phyloP scores from a whole-genome alignment of 2,329 filamentous ascomycete genomes.

The Pleomassaria siparia region DNA sequence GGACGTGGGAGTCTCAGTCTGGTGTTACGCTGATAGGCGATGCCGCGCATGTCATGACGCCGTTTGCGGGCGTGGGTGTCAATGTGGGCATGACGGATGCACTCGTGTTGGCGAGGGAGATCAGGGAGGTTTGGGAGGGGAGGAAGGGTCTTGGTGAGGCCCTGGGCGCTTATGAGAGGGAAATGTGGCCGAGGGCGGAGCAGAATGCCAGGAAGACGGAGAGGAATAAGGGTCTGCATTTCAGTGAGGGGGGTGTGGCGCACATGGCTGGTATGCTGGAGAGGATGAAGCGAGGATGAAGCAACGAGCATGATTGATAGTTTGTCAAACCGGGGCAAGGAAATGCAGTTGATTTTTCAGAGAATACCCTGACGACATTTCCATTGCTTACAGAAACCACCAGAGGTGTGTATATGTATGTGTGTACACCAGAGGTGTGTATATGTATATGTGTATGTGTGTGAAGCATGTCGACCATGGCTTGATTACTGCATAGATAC shows the following conservation, averaged over 20 bases:
- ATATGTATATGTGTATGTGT: no score
- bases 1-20: constrained; percentile 52
- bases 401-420: no score
- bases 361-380: no score
- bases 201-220: constrained; percentile 21
- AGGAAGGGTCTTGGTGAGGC: constrained; percentile 24
- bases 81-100: constrained; percentile 61
- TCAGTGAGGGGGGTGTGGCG: constrained; percentile 18
- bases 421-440: no score
- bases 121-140: constrained; percentile 17
- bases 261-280: constrained; percentile 26
- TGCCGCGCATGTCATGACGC: constrained; percentile 62
- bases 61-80: constrained; percentile 61
- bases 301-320: no score
- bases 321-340: no score
- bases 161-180: constrained; percentile 24
- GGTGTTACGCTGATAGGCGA: constrained; percentile 61
- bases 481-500: no score
- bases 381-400: no score
- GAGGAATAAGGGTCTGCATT: constrained; percentile 25
- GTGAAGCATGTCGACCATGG: no score
- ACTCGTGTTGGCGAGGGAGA: constrained; percentile 46
- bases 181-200: constrained; percentile 26
- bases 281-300: constrained; percentile 1
- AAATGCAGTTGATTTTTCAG: no score